Percentiles rank a stretch among this genome's conserved stretches.
These are phyloP conservation scores for Epichloe brachyelytri DNA, from an alignment of 2,329 filamentous ascomycete genomes.

Conservation along the genomic window DNA sequence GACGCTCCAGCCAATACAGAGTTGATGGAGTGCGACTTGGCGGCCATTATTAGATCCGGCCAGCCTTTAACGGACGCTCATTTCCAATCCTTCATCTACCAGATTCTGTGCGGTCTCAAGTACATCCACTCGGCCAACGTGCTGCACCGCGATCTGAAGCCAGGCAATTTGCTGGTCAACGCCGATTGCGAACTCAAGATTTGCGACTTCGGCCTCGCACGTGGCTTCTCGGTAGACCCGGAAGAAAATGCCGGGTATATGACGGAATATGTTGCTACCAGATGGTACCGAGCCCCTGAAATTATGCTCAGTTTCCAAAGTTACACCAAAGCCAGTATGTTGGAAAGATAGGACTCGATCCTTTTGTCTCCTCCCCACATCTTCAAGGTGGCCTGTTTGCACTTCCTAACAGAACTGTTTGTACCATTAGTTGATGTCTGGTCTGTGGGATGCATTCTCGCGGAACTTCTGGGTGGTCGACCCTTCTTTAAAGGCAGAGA, in stretches of 20 bases:
- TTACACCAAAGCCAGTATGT: constrained; percentile 99
- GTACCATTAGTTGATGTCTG: constrained; percentile 73
- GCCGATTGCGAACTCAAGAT: constrained; percentile 99
- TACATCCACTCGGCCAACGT: constrained; percentile 99
- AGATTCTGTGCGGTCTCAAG: constrained; percentile 96
- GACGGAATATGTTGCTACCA: constrained; percentile 97
- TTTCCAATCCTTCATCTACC: constrained; percentile 99
- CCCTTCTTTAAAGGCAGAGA: constrained; percentile 99
- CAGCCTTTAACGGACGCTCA: constrained; percentile 96
- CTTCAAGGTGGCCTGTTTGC: too few relatives aligned
- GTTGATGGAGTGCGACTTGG: constrained; percentile 97
- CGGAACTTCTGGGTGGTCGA: constrained; percentile 86
- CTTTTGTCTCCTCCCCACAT: neutral
- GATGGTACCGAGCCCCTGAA: constrained; percentile 90
- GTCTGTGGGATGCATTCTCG: constrained; percentile 96
- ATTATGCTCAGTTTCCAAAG: constrained; percentile 99
- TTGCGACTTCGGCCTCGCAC: constrained; percentile 90
- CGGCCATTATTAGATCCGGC: constrained; percentile 93
- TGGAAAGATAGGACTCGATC: neutral
- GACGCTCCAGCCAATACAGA: constrained; percentile 39
- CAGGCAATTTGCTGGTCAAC: constrained; percentile 92
- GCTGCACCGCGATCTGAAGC: constrained; percentile 91
- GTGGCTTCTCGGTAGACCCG: constrained; percentile 93
- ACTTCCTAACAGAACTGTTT: neutral
- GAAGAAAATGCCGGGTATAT: constrained; percentile 99